Evolutionary conservation across 1,139 yeast species (phyloP).

Genomic region (Meyerozyma athensensis): DNA sequence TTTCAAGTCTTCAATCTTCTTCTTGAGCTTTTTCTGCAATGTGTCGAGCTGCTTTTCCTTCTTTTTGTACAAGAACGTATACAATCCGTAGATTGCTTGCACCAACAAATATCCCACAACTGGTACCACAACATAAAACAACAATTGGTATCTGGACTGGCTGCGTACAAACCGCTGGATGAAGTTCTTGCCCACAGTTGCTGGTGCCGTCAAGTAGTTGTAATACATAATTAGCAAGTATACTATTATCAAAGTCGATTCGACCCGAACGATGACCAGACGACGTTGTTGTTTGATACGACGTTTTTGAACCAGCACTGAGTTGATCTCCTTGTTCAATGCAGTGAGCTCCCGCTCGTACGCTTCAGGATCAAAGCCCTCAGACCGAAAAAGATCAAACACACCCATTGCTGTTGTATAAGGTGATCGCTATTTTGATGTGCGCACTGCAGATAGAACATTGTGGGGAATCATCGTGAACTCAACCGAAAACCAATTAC

Average conservation of each 20-base stretch:
- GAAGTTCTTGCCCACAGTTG: constrained; percentile 14
- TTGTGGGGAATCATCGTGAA: too few relatives aligned
- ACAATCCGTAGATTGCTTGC: constrained; percentile 18
- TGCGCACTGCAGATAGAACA: too few relatives aligned
- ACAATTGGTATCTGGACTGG: constrained; percentile 18
- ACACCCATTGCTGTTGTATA: too few relatives aligned
- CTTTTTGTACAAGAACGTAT: constrained; percentile 21
- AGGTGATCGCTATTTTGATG: too few relatives aligned
- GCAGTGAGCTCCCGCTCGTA: constrained; percentile 49
- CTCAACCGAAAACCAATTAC: too few relatives aligned
- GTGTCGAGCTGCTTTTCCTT: constrained; percentile 23
- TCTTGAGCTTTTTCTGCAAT: constrained; percentile 49
- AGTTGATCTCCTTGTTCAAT: constrained; percentile 35
- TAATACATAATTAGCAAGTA: constrained; percentile 30
- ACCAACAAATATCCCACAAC: constrained; percentile 18
- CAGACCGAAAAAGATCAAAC: constrained; percentile 28
- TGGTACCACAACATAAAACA: constrained; percentile 27
- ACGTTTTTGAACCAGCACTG: constrained; percentile 28
- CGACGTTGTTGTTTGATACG: constrained; percentile 16
- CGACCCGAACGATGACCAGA: constrained; percentile 13
- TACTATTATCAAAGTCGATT: constrained; percentile 18
- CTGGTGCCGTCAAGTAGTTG: constrained; percentile 21
- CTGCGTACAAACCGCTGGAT: constrained; percentile 22
- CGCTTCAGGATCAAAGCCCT: constrained; percentile 43
- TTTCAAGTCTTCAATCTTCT: constrained; percentile 71